A percentile compares a stretch with the other conserved stretches of the same genome.
Conservation (phyloP, 768 basidiomycete species). For the Lactifluus rugatus region DNA sequence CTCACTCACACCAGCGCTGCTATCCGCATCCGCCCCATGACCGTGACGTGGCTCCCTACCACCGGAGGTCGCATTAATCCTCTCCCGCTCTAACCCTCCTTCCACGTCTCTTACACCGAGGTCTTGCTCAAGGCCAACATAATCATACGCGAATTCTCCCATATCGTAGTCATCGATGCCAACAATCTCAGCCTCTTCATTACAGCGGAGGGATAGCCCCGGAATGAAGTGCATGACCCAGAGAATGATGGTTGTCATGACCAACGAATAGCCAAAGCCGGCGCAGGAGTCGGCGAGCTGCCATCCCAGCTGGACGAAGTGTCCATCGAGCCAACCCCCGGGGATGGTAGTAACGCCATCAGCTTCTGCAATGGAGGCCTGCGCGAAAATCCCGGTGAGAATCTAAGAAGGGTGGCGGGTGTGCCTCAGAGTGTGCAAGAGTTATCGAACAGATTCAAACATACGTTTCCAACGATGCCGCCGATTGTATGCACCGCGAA, state of each 20-base stretch:
- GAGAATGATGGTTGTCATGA: constrained; percentile 30
- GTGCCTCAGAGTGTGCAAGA: not conserved
- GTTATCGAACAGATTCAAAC: not conserved
- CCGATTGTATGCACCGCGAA: constrained; percentile 81
- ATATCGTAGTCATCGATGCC: constrained; percentile 78
- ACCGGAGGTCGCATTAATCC: constrained; percentile 15
- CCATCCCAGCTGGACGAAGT: constrained; percentile 35
- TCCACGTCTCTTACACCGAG: constrained; percentile 16
- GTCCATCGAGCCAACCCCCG: constrained; percentile 38
- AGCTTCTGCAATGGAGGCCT: constrained; percentile 35
- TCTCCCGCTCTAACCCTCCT: constrained; percentile 16
- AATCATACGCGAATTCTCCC: constrained; percentile 87
- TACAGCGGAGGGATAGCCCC: constrained; percentile 31
- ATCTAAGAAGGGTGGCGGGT: constrained; percentile 26
- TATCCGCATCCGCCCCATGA: not conserved
- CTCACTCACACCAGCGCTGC: not conserved
- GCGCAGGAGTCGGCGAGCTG: constrained; percentile 33
- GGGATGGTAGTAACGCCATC: constrained; percentile 36
- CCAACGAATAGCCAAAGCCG: constrained; percentile 28
- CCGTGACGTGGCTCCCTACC: constrained; percentile 16
- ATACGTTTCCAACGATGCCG: constrained; percentile 62
- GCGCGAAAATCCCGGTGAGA: constrained; percentile 22
- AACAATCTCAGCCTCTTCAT: constrained; percentile 21
- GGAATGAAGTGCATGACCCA: constrained; percentile 40
- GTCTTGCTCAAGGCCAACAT: constrained; percentile 51